Evolutionary conservation across 768 basidiomycete genomes (phyloP).

Genomic region (Tricholoma matsutake): DNA sequence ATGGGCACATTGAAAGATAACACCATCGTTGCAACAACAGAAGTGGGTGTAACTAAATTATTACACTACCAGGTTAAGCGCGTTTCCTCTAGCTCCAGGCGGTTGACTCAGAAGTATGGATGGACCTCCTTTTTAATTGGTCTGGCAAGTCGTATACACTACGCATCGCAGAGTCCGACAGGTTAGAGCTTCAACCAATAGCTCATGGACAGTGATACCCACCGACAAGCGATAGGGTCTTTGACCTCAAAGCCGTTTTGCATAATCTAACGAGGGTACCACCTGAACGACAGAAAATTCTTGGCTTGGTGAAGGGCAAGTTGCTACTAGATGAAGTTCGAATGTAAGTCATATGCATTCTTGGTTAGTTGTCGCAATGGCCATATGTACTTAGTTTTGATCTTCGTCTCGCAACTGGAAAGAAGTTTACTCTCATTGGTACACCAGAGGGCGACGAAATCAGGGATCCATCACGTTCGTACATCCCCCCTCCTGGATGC

Average conservation of each 20-base stretch:
- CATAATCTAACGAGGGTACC: conserved; percentile 75
- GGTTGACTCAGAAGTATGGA: conserved; percentile 45
- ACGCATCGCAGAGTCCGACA: conserved; percentile 73
- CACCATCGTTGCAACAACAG: background rate
- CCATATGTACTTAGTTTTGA: conserved; percentile 42
- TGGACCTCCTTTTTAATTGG: conserved; percentile 69
- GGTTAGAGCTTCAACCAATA: conserved; percentile 37
- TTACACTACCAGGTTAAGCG: background rate
- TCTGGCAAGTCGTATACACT: conserved; percentile 63
- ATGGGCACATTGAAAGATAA: background rate
- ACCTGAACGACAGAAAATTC: conserved; percentile 81
- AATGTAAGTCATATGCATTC: conserved; percentile 43
- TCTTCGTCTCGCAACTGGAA: conserved; percentile 52
- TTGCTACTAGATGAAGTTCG: conserved; percentile 70
- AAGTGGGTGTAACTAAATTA: conserved; percentile 1
- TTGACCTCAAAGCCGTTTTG: conserved; percentile 71
- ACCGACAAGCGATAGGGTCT: conserved; percentile 50
- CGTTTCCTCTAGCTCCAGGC: background rate
- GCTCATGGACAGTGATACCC: background rate
- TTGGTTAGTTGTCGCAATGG: background rate
- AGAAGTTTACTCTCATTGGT: conserved; percentile 83
- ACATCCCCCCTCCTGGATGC: background rate
- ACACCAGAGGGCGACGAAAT: conserved; percentile 85
- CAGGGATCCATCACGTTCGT: conserved; percentile 69
- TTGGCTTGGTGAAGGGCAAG: conserved; percentile 83